Base-by-base conservation (phyloP, 345 rosid genomes). In the Syzygium grande region DNA sequence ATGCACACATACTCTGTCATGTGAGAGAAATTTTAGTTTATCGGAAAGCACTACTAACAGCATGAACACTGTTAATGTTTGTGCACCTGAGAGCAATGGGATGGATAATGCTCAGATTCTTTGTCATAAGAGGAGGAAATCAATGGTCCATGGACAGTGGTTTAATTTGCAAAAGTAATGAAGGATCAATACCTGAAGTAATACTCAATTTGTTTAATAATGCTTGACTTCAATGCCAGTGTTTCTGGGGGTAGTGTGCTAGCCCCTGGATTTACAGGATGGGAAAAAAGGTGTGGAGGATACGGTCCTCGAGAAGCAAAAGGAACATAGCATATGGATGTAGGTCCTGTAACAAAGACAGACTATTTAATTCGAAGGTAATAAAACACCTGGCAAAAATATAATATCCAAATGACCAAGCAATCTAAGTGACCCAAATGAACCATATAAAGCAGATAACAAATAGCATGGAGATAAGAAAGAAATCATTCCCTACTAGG, bases 141-240 rank as follows among this genome's bases (percentile, higher is more conserved):
- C 27, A 38, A 38, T 34, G 83, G 49, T 19, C 80, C 46, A 73
- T 11, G 21, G 13, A 73, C 80, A 73, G 80, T 73, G 23, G 80
- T 21, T 73, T 73, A 38, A 73, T 19, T 73, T 34, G 83, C 83
- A 73, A 22, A 19, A 73, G 83, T 38, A 73, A 73, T 38, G 5
- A 30, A 85, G 58, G 49, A 85, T n/a, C 87, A 23, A 27, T 88
- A 94, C 99, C 99, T 95, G 95, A 98, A 98, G 93, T 98, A 98
- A 87, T 98, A 96, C 88, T 98, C 98, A 86, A 98, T 93, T 88
- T 98, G 99, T 89, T 91, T 93, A 15, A 92, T 85, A 87, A 98
- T 90, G 90, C 90, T 90, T 84, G 90, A 92, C 90, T 88, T 94
- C 92, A 98, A 91, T 51, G 90, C 90, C 58, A 85, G 73, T 46